phyloP scores from a whole-genome alignment of 768 basidiomycete species.

The Calvatia gigantea region DNA sequence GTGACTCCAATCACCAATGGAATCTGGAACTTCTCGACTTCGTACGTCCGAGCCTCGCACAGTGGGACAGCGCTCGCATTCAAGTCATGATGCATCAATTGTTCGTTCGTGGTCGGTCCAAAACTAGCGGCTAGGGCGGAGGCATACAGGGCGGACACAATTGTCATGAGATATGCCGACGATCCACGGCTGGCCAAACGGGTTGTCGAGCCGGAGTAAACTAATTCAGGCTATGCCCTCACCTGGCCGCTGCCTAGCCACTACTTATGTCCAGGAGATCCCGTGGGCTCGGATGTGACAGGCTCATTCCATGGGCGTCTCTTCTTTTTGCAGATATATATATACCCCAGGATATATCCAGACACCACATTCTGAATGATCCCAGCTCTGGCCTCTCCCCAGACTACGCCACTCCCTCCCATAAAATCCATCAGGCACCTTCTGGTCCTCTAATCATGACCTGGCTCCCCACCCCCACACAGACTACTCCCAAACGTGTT shows the following conservation, averaged over 20 bases:
- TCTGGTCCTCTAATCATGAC: not conserved
- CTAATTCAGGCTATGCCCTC: not conserved
- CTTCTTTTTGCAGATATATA: not conserved
- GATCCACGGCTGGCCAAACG: no score
- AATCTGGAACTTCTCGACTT: not conserved
- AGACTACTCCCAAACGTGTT: slow-evolving; percentile 8
- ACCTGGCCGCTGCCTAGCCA: not conserved
- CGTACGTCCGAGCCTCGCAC: not conserved
- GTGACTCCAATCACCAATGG: no score
- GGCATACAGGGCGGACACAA: not conserved
- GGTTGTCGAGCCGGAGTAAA: slow-evolving; percentile 1
- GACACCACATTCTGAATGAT: not conserved
- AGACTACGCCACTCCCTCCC: not conserved
- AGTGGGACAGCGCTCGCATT: not conserved
- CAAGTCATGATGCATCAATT: no score
- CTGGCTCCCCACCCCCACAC: not conserved
- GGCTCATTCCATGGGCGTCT: not conserved
- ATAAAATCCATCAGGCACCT: not conserved
- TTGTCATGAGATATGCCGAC: not conserved
- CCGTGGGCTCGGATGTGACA: not conserved
- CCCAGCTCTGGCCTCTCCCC: not conserved
- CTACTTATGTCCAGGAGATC: not conserved
- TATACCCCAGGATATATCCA: not conserved
- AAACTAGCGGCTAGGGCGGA: not conserved
- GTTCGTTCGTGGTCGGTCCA: not conserved